Base-by-base conservation (phyloP, 768 basidiomycete genomes). In the Hygrocybe coccinea region DNA sequence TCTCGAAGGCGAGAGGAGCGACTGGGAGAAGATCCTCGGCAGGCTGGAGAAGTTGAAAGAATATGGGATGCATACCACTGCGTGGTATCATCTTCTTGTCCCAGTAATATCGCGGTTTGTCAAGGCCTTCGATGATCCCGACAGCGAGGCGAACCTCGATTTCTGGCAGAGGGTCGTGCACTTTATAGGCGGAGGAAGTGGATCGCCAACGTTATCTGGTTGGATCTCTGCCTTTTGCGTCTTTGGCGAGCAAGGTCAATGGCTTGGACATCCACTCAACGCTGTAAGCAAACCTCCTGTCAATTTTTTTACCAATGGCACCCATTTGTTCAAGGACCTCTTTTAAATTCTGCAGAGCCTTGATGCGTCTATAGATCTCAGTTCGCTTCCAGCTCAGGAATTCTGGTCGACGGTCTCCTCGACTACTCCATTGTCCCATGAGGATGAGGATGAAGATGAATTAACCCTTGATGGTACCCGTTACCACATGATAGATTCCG, bases 181-280 rank as follows among this genome's bases (percentile, higher is more conserved):
- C 44, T 55, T 55, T 36, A 59, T 69, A 8, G 14, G 43, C 9
- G 25, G 19, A 17, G 67, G 61, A 10, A 67, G 66, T n/a, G 72
- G 69, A 1, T 60, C 66, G 3, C 60, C 61, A 6, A 64, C 60
- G 51, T 41, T 73, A 4, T 59, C 67, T 4, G 72, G 72, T 0
- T 73, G 73, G 72, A 71, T 73, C 54, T 72, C 68, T 15, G 69
- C 71, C 15, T 74, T 74, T 37, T 68, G 71, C 41, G 64, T 70
- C 15, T 73, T 72, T 56, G 59, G 62, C 47, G 60, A 62, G 17
- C 56, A 59, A 2, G 71, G 73, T 2, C 44, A 61, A 44, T 73
- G 73, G 67, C 61, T 65, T 25, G 72, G 69, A 14, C 8, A 45
- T 8, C 10, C 43, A 8, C 19, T 45, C 43, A 11, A 11, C 43